Conservation (phyloP, 2,329 filamentous ascomycete species). For the Fusarium sp. region DNA sequence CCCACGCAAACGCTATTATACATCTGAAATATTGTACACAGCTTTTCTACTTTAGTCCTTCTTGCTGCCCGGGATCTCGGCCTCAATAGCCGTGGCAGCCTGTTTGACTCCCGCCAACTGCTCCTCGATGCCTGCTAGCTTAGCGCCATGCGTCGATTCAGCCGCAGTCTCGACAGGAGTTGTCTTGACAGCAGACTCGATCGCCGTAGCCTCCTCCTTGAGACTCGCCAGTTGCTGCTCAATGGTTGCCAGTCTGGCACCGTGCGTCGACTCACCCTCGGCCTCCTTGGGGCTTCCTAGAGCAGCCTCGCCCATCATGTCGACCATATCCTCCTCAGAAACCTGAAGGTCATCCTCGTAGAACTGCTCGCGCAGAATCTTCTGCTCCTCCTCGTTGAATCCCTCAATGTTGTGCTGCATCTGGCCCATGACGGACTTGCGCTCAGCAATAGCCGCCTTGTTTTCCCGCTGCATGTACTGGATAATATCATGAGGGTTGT, state of each 20-base stretch:
- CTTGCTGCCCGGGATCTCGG: conserved; percentile 37
- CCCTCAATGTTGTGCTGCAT: conserved; percentile 51
- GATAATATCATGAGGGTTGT: conserved; percentile 59
- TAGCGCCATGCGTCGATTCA: conserved; percentile 5
- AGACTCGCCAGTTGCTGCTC: neutral
- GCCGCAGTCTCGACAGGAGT: neutral
- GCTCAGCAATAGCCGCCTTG: conserved; percentile 46
- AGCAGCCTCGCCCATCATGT: conserved; percentile 47
- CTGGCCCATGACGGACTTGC: conserved; percentile 53
- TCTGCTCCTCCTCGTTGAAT: conserved; percentile 55
- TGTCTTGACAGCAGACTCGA: conserved; percentile 1
- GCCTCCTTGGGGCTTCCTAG: conserved; percentile 25
- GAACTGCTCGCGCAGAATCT: conserved; percentile 47
- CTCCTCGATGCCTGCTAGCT: conserved; percentile 37
- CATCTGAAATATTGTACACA: conserved; percentile 43
- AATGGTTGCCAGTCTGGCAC: neutral
- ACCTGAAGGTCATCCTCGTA: conserved; percentile 45
- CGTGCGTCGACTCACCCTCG: conserved; percentile 7
- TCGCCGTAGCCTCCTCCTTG: neutral
- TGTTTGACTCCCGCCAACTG: conserved; percentile 34
- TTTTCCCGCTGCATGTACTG: conserved; percentile 54
- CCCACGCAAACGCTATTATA: conserved; percentile 37
- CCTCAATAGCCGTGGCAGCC: conserved; percentile 38
- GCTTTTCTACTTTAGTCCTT: conserved; percentile 35
- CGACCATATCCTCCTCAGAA: conserved; percentile 54